Conservation (phyloP, 768 basidiomycete species). For the Termitomyces sp. region DNA sequence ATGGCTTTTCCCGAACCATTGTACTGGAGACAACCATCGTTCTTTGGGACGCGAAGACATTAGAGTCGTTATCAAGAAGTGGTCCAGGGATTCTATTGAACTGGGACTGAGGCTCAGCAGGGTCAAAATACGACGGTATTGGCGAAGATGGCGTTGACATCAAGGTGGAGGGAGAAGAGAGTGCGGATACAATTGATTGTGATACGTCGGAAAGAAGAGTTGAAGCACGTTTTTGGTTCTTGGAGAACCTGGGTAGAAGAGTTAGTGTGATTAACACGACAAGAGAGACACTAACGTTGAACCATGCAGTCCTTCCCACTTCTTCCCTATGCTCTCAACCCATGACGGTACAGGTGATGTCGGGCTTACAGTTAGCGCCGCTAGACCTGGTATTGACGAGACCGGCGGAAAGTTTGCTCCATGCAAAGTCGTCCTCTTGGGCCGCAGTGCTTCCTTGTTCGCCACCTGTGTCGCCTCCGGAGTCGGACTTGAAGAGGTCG, state of each 20-base stretch:
- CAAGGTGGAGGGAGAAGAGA: conserved; percentile 30
- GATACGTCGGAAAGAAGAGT: conserved; percentile 64
- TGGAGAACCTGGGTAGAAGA: conserved; percentile 52
- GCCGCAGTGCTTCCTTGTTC: background rate
- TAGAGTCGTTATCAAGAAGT: background rate
- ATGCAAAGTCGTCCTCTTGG: conserved; percentile 13
- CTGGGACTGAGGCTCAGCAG: background rate
- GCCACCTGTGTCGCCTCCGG: background rate
- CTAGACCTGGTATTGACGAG: conserved; percentile 37
- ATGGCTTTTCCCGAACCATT: background rate
- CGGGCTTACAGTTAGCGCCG: conserved; percentile 24
- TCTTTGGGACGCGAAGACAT: background rate
- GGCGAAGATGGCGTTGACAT: conserved; percentile 20
- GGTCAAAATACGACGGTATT: conserved; percentile 14
- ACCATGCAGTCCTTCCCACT: conserved; percentile 54
- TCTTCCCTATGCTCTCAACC: conserved; percentile 60
- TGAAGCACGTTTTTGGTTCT: conserved; percentile 67
- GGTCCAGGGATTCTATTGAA: background rate
- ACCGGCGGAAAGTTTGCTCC: conserved; percentile 27
- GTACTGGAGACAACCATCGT: background rate
- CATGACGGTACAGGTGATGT: conserved; percentile 33
- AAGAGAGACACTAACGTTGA: conserved; percentile 43
- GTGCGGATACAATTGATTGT: conserved; percentile 46
- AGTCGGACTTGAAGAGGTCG: background rate
- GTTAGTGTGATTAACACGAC: background rate